Evolutionary conservation across 2,329 filamentous ascomycete genomes (phyloP).

Genomic region (Calonectria pteridis): DNA sequence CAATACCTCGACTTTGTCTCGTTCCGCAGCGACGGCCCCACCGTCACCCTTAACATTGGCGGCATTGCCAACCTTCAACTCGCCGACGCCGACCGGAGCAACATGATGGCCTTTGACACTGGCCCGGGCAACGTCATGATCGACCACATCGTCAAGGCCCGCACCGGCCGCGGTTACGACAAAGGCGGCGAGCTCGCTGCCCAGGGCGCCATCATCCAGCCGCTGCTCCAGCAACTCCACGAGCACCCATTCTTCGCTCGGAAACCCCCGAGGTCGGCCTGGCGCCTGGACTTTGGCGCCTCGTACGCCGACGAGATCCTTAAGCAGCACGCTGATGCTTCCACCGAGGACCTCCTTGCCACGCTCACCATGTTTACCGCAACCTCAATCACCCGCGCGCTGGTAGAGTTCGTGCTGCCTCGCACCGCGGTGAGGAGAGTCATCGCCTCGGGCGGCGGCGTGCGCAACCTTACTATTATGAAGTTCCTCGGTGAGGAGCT

Average conservation of each 20-base stretch:
- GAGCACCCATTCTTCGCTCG: constrained; percentile 43
- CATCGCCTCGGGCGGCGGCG: constrained; percentile 45
- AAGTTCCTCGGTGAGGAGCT: constrained; percentile 31
- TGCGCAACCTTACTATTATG: constrained; percentile 42
- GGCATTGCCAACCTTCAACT: constrained; percentile 49
- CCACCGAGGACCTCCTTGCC: constrained; percentile 10
- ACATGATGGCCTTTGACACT: constrained; percentile 50
- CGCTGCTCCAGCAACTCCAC: constrained; percentile 37
- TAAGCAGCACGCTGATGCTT: neutral
- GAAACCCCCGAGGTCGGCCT: constrained; percentile 45
- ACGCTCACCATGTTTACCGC: constrained; percentile 13
- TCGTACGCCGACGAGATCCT: constrained; percentile 39
- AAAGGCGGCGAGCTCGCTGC: constrained; percentile 44
- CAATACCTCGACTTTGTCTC: constrained; percentile 49
- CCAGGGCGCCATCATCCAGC: constrained; percentile 35
- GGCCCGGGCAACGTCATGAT: constrained; percentile 48
- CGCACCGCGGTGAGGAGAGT: constrained; percentile 32
- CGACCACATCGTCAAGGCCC: constrained; percentile 45
- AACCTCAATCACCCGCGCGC: constrained; percentile 35
- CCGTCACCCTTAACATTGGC: constrained; percentile 46
- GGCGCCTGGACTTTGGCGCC: constrained; percentile 47
- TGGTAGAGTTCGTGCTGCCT: constrained; percentile 44
- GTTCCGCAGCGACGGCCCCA: constrained; percentile 42
- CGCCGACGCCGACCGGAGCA: constrained; percentile 42
- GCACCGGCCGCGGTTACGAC: constrained; percentile 41